A percentile compares a stretch with the other conserved stretches of the same genome.
Conservation (phyloP, 2,329 filamentous ascomycete genomes). For the Uncinocarpus reesii region DNA sequence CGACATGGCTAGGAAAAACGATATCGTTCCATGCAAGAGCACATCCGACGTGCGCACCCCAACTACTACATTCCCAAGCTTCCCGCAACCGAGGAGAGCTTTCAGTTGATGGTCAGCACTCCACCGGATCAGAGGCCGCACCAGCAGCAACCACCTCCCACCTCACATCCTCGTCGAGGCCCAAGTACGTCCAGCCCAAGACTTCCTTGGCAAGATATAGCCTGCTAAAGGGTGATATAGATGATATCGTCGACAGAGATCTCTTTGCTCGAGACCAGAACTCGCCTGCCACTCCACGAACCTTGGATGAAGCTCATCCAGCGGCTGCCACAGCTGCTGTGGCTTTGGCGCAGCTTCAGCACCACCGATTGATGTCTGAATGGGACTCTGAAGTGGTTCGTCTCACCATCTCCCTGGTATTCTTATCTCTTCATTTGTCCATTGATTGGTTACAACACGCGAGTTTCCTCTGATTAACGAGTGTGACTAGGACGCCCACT, state of each 20-base stretch:
- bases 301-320: conserved; percentile 54
- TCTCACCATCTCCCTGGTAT: conserved; percentile 20
- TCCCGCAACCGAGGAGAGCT: conserved; percentile 95
- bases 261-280: conserved; percentile 58
- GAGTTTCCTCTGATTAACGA: conserved; percentile 11
- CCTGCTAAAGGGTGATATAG: conserved; percentile 23
- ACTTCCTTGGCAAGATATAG: background rate
- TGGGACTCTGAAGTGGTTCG: conserved; percentile 69
- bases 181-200: conserved; percentile 10
- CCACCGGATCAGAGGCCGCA: conserved; percentile 63
- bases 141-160: conserved; percentile 29
- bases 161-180: conserved; percentile 15
- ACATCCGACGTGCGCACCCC: conserved; percentile 92
- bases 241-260: conserved; percentile 53
- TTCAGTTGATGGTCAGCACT: conserved; percentile 88
- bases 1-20: conserved; percentile 61
- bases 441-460: conserved; percentile 13
- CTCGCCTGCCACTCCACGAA: conserved; percentile 58
- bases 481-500: conserved; percentile 55
- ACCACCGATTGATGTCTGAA: conserved; percentile 63
- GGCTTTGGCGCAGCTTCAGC: conserved; percentile 74
- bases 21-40: conserved; percentile 98
- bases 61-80: conserved; percentile 97
- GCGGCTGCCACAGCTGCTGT: conserved; percentile 69
- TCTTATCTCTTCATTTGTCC: conserved; percentile 19